Evolutionary conservation across 164 flowering plant species (phyloP).

Genomic region (Dillenia turbinata): DNA sequence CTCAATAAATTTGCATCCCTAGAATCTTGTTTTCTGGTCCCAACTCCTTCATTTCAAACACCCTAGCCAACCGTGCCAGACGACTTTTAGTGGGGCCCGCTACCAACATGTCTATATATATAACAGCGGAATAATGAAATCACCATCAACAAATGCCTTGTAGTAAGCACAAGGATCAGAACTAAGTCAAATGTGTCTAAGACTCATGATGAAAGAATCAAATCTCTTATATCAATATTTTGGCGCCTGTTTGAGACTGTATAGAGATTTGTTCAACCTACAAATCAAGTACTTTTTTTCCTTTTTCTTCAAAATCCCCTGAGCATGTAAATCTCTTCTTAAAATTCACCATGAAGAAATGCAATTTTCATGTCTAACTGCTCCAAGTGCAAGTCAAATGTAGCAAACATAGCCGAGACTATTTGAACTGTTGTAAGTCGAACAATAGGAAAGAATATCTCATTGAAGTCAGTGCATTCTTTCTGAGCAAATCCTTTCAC

Average conservation of each 20-base stretch:
- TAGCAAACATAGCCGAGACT: not conserved
- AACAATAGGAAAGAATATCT: slow-evolving; percentile 2
- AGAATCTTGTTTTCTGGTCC: slow-evolving; percentile 2
- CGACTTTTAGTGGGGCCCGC: slow-evolving; percentile 1
- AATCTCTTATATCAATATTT: slow-evolving; percentile 7
- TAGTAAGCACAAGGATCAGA: slow-evolving; percentile 2
- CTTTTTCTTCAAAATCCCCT: slow-evolving; percentile 5
- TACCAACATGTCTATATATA: no score
- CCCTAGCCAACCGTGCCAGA: slow-evolving; percentile 2
- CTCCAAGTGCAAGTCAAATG: slow-evolving; percentile 2
- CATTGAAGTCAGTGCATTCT: not conserved
- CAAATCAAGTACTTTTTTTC: slow-evolving; percentile 7
- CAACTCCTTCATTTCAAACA: slow-evolving; percentile 10
- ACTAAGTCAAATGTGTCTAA: slow-evolving; percentile 4
- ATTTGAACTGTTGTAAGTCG: not conserved
- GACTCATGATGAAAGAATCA: slow-evolving; percentile 11
- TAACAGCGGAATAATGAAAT: no score
- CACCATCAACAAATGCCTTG: not conserved
- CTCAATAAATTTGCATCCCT: slow-evolving; percentile 7
- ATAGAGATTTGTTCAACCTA: slow-evolving; percentile 11
- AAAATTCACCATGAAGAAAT: slow-evolving; percentile 1
- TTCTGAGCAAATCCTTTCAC: no score
- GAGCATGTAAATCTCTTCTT: slow-evolving; percentile 13
- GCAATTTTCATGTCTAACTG: not conserved
- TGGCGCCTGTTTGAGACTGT: not conserved